A percentile compares a stretch with the other conserved stretches of the same genome.
phyloP scores from a whole-genome alignment of 1,284 basidiomycete species.

The Uromyces viciae-fabae region DNA sequence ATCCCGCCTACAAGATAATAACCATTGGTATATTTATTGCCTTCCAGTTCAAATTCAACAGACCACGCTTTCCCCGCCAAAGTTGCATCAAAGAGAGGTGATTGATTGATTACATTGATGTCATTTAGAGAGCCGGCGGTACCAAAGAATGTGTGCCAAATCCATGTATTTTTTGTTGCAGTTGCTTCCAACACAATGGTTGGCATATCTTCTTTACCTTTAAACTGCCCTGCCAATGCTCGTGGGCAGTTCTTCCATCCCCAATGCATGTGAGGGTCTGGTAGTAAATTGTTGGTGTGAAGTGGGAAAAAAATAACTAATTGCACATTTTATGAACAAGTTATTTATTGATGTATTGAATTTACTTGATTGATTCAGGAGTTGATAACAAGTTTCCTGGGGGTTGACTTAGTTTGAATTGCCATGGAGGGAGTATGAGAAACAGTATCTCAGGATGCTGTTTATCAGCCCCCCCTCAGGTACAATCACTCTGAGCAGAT shows the following conservation, averaged over 20 bases:
- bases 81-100: background rate
- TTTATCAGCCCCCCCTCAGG: no score
- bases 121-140: conserved; percentile 21
- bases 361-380: no score
- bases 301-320: no score
- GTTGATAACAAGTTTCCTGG: no score
- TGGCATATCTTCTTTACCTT: conserved; percentile 20
- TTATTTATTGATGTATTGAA: no score
- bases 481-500: no score
- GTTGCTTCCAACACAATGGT: conserved; percentile 5
- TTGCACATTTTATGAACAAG: no score
- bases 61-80: background rate
- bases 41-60: conserved; percentile 8
- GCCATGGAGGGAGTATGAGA: no score
- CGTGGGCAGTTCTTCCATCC: conserved; percentile 4
- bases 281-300: no score
- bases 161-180: background rate
- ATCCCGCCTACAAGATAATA: conserved; percentile 25
- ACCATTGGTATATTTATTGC: background rate
- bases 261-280: conserved; percentile 22
- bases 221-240: background rate
- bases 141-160: conserved; percentile 22
- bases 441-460: no score
- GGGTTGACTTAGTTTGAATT: no score
- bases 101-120: background rate